Evolutionary conservation across 1,284 basidiomycete species (phyloP).

Genomic region (Pulveroboletus ridleyi): DNA sequence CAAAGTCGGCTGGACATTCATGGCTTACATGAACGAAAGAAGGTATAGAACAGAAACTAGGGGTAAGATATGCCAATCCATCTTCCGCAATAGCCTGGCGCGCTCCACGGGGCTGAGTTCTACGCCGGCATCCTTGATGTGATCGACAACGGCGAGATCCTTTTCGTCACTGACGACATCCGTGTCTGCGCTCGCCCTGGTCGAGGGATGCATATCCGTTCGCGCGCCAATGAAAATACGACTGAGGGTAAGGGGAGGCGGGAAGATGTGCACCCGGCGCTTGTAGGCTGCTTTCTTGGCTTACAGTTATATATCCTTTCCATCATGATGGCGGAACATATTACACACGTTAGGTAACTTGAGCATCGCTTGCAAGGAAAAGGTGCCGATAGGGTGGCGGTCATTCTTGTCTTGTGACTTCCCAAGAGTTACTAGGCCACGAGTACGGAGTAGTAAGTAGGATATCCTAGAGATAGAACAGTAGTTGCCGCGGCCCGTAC

Average conservation of each 20-base stretch:
- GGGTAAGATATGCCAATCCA: constrained; percentile 56
- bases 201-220: constrained; percentile 21
- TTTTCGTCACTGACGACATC: constrained; percentile 28
- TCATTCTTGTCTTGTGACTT: too few relatives aligned
- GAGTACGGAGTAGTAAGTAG: too few relatives aligned
- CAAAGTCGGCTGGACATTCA: background rate
- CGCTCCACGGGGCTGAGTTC: constrained; percentile 38
- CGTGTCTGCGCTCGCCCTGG: constrained; percentile 18
- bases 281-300: background rate
- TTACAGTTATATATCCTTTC: constrained; percentile 5
- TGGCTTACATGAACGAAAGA: constrained; percentile 56
- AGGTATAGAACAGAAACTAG: constrained; percentile 65
- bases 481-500: too few relatives aligned
- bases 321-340: background rate
- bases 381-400: too few relatives aligned
- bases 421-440: too few relatives aligned
- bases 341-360: too few relatives aligned
- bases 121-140: constrained; percentile 1
- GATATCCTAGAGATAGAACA: too few relatives aligned
- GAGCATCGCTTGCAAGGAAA: too few relatives aligned
- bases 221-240: constrained; percentile 5
- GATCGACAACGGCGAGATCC: background rate
- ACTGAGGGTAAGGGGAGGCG: constrained; percentile 12
- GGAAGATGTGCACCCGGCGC: background rate
- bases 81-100: constrained; percentile 49